Evolutionary conservation across 345 rosid species (phyloP).

Genomic region (Aquilaria malaccensis): DNA sequence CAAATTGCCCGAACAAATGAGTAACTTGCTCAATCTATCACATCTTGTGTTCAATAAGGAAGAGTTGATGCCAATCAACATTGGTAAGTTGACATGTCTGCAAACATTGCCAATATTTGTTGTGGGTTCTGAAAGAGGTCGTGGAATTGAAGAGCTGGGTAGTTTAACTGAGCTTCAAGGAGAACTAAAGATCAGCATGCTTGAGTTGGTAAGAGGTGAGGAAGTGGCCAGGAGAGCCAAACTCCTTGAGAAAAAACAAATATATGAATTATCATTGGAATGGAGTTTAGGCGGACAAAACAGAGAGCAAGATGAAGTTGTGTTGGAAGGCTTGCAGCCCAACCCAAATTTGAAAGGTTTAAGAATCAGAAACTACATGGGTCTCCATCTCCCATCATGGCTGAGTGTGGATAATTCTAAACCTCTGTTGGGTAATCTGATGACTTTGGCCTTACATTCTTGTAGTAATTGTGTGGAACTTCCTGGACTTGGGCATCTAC

Average conservation of each 20-base stretch:
- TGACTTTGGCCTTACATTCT: not conserved
- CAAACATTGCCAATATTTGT: slow-evolving; percentile 8
- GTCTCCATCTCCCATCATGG: slow-evolving; percentile 4
- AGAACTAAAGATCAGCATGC: not conserved
- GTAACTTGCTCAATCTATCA: not conserved
- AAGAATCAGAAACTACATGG: slow-evolving; percentile 1
- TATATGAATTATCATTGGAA: not conserved
- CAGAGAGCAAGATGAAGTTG: slow-evolving; percentile 6
- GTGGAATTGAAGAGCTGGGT: slow-evolving; percentile 1
- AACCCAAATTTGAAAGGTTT: slow-evolving; percentile 1
- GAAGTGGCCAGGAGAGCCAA: slow-evolving; percentile 15
- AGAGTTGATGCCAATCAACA: not conserved
- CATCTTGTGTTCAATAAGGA: not conserved
- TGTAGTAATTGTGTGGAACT: slow-evolving; percentile 5
- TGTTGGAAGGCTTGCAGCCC: slow-evolving; percentile 16
- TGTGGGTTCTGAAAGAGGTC: not conserved
- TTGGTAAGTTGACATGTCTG: slow-evolving; percentile 5
- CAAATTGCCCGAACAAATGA: slow-evolving; percentile 2
- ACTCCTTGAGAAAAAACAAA: not conserved
- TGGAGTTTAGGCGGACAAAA: slow-evolving; percentile 1
- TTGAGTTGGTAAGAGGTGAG: not conserved
- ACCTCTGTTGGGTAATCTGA: slow-evolving; percentile 1
- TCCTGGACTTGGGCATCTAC: slow-evolving; percentile 16
- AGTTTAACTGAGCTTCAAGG: not conserved
- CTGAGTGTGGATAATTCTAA: too few species aligned